Evolutionary conservation across 2,329 filamentous ascomycete species (phyloP).

Genomic region (Ilyonectria destructans): DNA sequence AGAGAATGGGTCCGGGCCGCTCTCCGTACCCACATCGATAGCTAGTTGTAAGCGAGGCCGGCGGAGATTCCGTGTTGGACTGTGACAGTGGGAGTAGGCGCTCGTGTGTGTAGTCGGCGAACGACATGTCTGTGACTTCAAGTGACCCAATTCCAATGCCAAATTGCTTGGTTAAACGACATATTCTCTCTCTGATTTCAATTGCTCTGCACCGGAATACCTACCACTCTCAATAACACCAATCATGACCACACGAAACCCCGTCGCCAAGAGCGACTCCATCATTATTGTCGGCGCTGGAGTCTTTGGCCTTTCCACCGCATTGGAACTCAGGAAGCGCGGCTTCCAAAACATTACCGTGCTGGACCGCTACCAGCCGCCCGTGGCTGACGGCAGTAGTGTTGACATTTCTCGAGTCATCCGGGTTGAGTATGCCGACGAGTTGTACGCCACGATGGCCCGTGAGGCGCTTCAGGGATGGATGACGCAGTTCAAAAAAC

Average conservation of each 20-base stretch:
- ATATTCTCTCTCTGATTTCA: neutral
- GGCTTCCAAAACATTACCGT: conserved; percentile 65
- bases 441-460: conserved; percentile 74
- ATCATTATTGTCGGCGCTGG: conserved; percentile 63
- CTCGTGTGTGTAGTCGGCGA: neutral
- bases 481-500: conserved; percentile 47
- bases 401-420: conserved; percentile 61
- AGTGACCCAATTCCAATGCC: neutral
- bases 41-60: neutral
- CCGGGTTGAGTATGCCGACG: conserved; percentile 74
- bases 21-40: conserved; percentile 3
- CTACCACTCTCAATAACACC: neutral
- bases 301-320: conserved; percentile 67
- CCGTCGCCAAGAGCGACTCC: conserved; percentile 43
- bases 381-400: conserved; percentile 57
- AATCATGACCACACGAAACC: conserved; percentile 39
- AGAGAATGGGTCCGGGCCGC: neutral
- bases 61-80: neutral
- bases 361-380: conserved; percentile 59
- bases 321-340: conserved; percentile 60
- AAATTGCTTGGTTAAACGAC: neutral
- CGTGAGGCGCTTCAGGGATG: conserved; percentile 50
- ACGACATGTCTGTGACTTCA: neutral
- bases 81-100: neutral
- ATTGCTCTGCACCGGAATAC: neutral